phyloP scores from a whole-genome alignment of 2,329 filamentous ascomycete genomes.

The Colletotrichum musicola region DNA sequence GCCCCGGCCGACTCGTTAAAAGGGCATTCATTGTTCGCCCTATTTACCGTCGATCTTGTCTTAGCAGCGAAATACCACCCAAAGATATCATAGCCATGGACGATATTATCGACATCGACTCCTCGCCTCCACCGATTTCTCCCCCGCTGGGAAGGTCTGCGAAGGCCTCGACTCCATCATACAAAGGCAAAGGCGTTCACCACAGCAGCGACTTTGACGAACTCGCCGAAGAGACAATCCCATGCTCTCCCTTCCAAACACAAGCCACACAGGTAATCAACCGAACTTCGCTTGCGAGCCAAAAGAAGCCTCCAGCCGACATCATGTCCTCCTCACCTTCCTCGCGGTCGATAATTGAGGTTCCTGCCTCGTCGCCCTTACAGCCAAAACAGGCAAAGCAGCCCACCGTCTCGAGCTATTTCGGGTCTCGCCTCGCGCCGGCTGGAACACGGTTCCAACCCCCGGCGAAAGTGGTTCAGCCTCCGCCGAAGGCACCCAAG shows the following conservation, averaged over 20 bases:
- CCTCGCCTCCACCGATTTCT: constrained; percentile 27
- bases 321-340: constrained; percentile 57
- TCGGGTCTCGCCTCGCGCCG: constrained; percentile 77
- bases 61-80: background rate
- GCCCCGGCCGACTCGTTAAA: constrained; percentile 1
- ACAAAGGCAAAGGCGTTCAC: constrained; percentile 16
- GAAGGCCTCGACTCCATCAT: constrained; percentile 6
- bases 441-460: constrained; percentile 78
- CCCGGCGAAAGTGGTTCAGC: constrained; percentile 54
- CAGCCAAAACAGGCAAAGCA: constrained; percentile 47
- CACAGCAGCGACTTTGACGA: constrained; percentile 58
- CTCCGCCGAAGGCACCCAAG: constrained; percentile 54
- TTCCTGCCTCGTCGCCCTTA: constrained; percentile 88
- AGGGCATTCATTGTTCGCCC: constrained; percentile 22
- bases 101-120: constrained; percentile 23
- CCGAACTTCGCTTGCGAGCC: constrained; percentile 50
- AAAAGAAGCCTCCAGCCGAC: constrained; percentile 42
- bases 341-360: constrained; percentile 72
- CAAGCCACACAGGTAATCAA: constrained; percentile 63
- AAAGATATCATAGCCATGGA: constrained; percentile 13
- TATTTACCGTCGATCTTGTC: background rate
- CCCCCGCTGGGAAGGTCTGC: constrained; percentile 1
- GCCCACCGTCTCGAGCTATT: constrained; percentile 34
- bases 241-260: constrained; percentile 57
- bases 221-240: constrained; percentile 59